Evolutionary conservation across 2,329 filamentous ascomycete species (phyloP), one percentile per base, ranked within the genome.

Genomic region (Arthrinium puccinioides): DNA sequence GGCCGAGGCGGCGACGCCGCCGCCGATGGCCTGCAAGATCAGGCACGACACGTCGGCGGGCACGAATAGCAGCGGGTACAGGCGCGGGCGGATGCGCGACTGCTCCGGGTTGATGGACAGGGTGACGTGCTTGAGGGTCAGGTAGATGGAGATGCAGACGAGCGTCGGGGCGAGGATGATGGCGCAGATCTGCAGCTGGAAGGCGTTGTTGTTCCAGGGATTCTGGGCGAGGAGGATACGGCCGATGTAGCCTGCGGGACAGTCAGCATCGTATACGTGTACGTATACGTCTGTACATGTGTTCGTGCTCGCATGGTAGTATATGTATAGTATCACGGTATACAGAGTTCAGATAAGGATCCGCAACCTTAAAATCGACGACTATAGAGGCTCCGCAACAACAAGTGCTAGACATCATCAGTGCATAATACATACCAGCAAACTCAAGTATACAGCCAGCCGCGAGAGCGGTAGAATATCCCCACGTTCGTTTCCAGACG

Each of bases 101-200:
- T 74, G 60, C 25, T 46, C 29, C 8, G 72, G 66, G 55, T 61
- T 64, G 43, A 76, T 61, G 32, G 64, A 56, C 23, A 73, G 57
- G 40, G 69, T 65, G 45, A 75, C 56, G 62, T 79, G 76, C 55
- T 79, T 77, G 41, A 82, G 69, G 4, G 73, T 79, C 19, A 82
- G 69, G 61, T 82, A 82, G 55, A 82, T 72, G 50, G 67, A 70
- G 45, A 76, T 74, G 57, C 75, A 77, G 56, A 80, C 63, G 41
- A 82, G 66, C 21, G 76, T 75, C 3, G 73, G 73, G n/a, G 63
- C 71, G 35, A 77, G 64, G 56, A 77, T 72, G 59, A 78, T 74
- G 56, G 67, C 63, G 57, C 67, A 69, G 54, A 80, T 77, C 44
- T 79, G 74, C 31, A 72, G 67, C 54, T 78, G 58, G 59, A 80